phyloP scores from a whole-genome alignment of 805 yeast species.

The Candida chauliodis region DNA sequence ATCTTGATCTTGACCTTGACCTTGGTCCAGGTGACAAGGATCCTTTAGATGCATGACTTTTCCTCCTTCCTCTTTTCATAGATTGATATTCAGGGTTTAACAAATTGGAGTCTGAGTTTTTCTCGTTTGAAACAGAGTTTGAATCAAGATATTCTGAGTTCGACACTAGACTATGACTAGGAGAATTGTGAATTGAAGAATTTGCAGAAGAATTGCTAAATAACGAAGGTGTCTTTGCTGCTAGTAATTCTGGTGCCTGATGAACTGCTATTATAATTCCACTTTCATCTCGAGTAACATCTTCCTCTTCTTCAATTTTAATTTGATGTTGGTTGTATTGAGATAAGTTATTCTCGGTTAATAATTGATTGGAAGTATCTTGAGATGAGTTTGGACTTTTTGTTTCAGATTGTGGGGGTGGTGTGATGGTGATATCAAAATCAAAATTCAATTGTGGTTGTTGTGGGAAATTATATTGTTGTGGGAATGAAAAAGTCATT shows the following conservation, averaged over 20 bases:
- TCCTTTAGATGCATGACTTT: slow-evolving; percentile 25
- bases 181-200: slow-evolving; percentile 14
- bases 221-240: slow-evolving; percentile 51
- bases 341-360: slow-evolving; percentile 16
- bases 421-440: slow-evolving; percentile 10
- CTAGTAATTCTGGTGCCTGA: slow-evolving; percentile 37
- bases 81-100: slow-evolving; percentile 35
- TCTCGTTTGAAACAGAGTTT: not conserved
- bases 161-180: not conserved
- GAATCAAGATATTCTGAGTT: slow-evolving; percentile 6
- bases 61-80: slow-evolving; percentile 41
- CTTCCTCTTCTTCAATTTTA: slow-evolving; percentile 9
- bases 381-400: not conserved
- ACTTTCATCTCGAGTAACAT: slow-evolving; percentile 5
- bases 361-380: slow-evolving; percentile 3
- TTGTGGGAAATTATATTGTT: slow-evolving; percentile 3
- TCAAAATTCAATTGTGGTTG: slow-evolving; percentile 4
- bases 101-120: slow-evolving; percentile 5
- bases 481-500: slow-evolving; percentile 5
- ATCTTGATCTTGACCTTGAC: slow-evolving; percentile 17
- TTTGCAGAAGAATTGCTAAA: slow-evolving; percentile 46
- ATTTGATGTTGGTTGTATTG: slow-evolving; percentile 15
- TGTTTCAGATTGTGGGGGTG: slow-evolving; percentile 7
- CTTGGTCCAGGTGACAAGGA: no score
- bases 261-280: slow-evolving; percentile 18